Percentiles rank a stretch among this genome's conserved stretches.
Conservation (phyloP, 768 basidiomycete species). For the Lactifluus pinguis region DNA sequence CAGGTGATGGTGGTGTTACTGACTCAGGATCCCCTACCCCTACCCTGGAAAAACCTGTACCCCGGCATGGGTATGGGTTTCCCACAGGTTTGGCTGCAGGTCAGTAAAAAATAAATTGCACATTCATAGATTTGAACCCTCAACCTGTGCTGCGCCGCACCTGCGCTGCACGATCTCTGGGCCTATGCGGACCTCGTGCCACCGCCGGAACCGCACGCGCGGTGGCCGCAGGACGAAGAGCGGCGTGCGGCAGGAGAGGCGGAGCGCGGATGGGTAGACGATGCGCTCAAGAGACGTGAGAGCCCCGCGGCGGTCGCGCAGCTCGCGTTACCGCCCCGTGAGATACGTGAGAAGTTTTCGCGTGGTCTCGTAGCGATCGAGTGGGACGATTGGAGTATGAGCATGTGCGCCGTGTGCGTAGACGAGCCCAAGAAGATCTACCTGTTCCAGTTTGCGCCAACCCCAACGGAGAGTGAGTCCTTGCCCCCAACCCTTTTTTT, state of each 20-base stretch:
- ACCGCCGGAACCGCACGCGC: constrained; percentile 4
- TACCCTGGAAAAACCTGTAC: too few species aligned
- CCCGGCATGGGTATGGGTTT: too few species aligned
- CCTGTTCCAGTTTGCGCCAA: constrained; percentile 17
- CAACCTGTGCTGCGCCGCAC: too few species aligned
- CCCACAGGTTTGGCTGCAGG: too few species aligned
- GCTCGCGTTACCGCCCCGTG: constrained; percentile 8
- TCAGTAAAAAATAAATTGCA: too few species aligned
- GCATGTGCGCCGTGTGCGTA: constrained; percentile 7
- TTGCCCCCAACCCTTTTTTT: neutral
- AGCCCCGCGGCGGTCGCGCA: constrained; percentile 13
- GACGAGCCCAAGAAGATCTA: constrained; percentile 13
- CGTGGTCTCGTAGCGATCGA: constrained; percentile 8
- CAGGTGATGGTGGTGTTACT: neutral
- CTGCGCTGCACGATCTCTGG: constrained; percentile 16
- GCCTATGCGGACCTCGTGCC: constrained; percentile 13
- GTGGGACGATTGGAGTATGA: constrained; percentile 19
- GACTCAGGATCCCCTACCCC: neutral
- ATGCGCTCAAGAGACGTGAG: constrained; percentile 4
- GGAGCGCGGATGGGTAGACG: constrained; percentile 18
- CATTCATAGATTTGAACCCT: too few species aligned
- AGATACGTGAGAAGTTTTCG: constrained; percentile 9
- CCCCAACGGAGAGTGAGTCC: constrained; percentile 16
- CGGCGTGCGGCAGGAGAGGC: constrained; percentile 15
- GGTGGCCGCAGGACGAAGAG: constrained; percentile 14